phyloP scores from a whole-genome alignment of 2,329 filamentous ascomycete genomes.

The Coniochaeta sp. region DNA sequence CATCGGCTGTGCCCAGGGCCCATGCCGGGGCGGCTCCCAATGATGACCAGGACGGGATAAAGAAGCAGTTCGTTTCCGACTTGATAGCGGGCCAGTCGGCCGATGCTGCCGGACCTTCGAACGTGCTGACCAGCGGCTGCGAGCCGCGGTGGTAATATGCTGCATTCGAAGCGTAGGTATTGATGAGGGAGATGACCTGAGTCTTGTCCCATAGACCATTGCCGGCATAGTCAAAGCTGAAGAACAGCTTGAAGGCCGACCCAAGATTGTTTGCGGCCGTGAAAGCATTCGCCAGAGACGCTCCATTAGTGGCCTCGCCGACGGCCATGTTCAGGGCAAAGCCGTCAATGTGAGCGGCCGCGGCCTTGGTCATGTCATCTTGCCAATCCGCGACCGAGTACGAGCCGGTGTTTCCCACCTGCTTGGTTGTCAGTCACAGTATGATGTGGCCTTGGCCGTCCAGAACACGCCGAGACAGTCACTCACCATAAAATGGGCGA shows the following conservation, averaged over 20 bases:
- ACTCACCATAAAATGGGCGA: conserved; percentile 5
- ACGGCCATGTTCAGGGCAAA: conserved; percentile 8
- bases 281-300: conserved; percentile 1
- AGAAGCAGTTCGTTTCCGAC: conserved; percentile 3
- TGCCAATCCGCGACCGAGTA: neutral
- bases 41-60: conserved; percentile 7
- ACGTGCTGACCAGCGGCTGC: conserved; percentile 3
- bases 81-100: conserved; percentile 4
- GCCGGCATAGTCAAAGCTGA: conserved; percentile 8
- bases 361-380: conserved; percentile 4
- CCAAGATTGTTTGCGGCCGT: neutral
- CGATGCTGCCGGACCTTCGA: conserved; percentile 3
- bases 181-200: conserved; percentile 2
- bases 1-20: conserved; percentile 14
- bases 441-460: neutral
- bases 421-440: too few species aligned
- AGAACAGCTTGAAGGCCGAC: conserved; percentile 6
- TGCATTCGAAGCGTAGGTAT: conserved; percentile 2
- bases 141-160: conserved; percentile 1
- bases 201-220: conserved; percentile 1
- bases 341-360: conserved; percentile 6
- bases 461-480: neutral
- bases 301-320: neutral
- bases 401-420: neutral
- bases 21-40: neutral